Evolutionary conservation across 352 stramenopile species (phyloP).

Genomic region (Globisporangium mamillatum): DNA sequence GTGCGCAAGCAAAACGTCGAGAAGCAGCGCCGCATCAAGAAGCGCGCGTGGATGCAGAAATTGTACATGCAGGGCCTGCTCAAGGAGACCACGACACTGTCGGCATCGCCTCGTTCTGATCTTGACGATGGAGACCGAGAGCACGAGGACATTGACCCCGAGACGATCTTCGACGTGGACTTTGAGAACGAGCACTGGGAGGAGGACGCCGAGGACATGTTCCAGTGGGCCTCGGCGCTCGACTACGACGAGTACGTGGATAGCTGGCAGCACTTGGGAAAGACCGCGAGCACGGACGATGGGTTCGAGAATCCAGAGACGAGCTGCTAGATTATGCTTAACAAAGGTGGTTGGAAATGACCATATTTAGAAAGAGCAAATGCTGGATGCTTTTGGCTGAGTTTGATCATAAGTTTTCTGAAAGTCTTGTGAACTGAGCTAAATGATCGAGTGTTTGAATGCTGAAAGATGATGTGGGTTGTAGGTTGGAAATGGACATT

Average conservation of each 20-base stretch:
- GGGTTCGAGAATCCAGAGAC: not conserved
- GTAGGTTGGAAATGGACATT: not conserved
- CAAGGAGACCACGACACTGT: slow-evolving; percentile 12
- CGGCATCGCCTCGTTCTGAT: not conserved
- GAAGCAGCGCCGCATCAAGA: slow-evolving; percentile 52
- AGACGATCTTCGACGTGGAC: slow-evolving; percentile 52
- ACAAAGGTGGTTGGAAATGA: not conserved
- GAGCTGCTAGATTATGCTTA: not conserved
- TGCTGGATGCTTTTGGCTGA: not conserved
- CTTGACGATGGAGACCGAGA: slow-evolving; percentile 18
- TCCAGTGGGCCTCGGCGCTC: slow-evolving; percentile 58
- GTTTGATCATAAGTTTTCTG: not conserved
- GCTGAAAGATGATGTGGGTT: not conserved
- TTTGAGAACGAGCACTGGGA: slow-evolving; percentile 73
- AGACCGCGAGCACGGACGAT: slow-evolving; percentile 48
- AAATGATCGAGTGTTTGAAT: not conserved
- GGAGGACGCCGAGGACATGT: slow-evolving; percentile 64
- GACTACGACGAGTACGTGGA: slow-evolving; percentile 77
- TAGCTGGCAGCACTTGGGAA: slow-evolving; percentile 59
- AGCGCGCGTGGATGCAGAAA: slow-evolving; percentile 81
- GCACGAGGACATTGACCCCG: slow-evolving; percentile 12
- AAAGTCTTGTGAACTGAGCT: not conserved
- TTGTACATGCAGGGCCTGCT: slow-evolving; percentile 64
- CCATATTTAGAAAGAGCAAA: not conserved
- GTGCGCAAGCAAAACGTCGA: slow-evolving; percentile 56